Conservation (phyloP, 108 stramenopile genomes). For the Pelagomonas calceolata region DNA sequence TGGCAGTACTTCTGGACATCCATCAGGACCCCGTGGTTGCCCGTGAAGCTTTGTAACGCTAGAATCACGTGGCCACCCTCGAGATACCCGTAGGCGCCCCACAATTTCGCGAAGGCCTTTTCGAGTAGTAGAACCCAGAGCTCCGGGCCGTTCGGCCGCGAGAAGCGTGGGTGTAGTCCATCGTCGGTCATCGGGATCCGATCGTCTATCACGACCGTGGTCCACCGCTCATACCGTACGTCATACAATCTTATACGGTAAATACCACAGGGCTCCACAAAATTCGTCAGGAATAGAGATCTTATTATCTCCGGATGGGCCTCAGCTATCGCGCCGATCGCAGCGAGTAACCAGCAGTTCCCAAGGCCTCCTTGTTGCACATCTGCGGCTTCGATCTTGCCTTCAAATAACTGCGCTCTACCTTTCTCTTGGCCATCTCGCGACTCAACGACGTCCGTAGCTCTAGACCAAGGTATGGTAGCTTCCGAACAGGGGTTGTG, state of each 20-base stretch:
- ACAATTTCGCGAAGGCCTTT: conserved; percentile 39
- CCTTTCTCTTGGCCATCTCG: too few relatives aligned
- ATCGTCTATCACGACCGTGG: conserved; percentile 25
- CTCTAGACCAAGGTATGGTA: too few relatives aligned
- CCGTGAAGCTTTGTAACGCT: too few relatives aligned
- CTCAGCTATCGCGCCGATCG: neutral
- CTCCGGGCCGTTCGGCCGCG: conserved; percentile 25
- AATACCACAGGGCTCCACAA: conserved; percentile 12
- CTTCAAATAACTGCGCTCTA: conserved; percentile 26
- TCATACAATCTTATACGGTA: conserved; percentile 32
- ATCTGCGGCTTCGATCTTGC: conserved; percentile 10
- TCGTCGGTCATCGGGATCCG: conserved; percentile 14
- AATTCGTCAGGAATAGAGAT: conserved; percentile 5
- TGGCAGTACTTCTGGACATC: too few relatives aligned
- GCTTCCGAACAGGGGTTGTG: too few relatives aligned
- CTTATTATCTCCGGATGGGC: neutral
- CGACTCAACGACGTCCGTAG: too few relatives aligned
- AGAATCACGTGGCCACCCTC: neutral
- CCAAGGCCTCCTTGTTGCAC: conserved; percentile 11
- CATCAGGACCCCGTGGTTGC: too few relatives aligned
- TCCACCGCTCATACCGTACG: conserved; percentile 33
- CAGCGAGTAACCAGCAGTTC: conserved; percentile 14
- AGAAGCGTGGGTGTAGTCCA: neutral
- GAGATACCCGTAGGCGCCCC: conserved; percentile 25
- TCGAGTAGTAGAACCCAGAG: conserved; percentile 37